Evolutionary conservation across 768 basidiomycete genomes (phyloP).

Genomic region (Jaapia argillacea): DNA sequence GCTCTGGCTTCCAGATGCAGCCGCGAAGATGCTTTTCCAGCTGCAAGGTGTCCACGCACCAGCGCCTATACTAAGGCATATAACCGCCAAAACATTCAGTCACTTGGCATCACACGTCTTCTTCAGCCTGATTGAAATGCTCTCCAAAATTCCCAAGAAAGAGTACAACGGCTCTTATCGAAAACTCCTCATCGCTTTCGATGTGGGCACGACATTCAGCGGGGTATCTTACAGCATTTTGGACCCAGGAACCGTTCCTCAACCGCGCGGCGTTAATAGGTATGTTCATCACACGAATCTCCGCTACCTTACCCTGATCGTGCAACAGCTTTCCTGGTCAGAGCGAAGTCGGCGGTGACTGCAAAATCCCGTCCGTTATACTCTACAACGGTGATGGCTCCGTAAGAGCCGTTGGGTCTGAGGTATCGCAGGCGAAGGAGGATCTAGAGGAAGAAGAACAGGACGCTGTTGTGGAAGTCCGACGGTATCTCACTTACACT

Average conservation of each 20-base stretch:
- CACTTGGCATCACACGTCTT: no score
- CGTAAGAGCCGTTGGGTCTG: background rate
- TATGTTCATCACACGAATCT: background rate
- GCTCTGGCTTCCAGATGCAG: no score
- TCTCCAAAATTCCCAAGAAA: no score
- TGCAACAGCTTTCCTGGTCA: background rate
- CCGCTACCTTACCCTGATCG: background rate
- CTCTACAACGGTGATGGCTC: background rate
- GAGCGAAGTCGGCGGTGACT: background rate
- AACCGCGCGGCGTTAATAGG: background rate
- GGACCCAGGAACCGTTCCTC: background rate
- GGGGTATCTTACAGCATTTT: slow-evolving; percentile 1
- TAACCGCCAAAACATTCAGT: no score
- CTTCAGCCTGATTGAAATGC: no score
- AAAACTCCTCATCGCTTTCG: slow-evolving; percentile 1
- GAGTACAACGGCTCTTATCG: background rate
- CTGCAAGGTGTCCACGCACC: no score
- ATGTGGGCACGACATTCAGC: slow-evolving; percentile 1
- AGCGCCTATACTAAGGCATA: no score
- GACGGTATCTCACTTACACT: no score
- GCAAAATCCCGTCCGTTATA: background rate
- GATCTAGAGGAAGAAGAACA: background rate
- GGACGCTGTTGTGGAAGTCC: background rate
- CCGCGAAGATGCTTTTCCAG: no score
- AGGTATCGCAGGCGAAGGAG: background rate